phyloP scores from a whole-genome alignment of 2,329 filamentous ascomycete species.

The Nigrospora oryzae region DNA sequence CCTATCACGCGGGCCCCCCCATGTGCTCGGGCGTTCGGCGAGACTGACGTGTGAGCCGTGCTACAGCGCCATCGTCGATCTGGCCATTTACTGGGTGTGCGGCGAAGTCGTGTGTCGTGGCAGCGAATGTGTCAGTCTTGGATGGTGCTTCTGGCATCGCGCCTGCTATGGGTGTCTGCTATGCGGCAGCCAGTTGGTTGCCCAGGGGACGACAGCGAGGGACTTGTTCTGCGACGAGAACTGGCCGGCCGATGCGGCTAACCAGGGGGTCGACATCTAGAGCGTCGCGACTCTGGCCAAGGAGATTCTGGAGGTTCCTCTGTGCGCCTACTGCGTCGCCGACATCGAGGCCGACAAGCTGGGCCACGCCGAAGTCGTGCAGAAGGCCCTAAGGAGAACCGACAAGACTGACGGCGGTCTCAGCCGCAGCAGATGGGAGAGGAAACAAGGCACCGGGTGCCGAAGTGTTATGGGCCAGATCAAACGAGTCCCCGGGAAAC shows the following conservation, averaged over 20 bases:
- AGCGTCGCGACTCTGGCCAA: slow-evolving; percentile 10
- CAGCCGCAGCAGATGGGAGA: slow-evolving; percentile 33
- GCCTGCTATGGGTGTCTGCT: slow-evolving; percentile 48
- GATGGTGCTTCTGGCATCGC: slow-evolving; percentile 53
- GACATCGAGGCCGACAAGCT: slow-evolving; percentile 28
- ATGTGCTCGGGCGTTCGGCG: slow-evolving; percentile 33
- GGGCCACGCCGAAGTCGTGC: slow-evolving; percentile 21
- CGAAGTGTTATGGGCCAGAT: slow-evolving; percentile 5
- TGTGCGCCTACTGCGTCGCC: slow-evolving; percentile 38
- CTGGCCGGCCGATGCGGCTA: slow-evolving; percentile 2
- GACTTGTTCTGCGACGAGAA: slow-evolving; percentile 23
- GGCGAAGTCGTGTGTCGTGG: slow-evolving; percentile 44
- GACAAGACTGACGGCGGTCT: slow-evolving; percentile 37
- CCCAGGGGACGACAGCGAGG: slow-evolving; percentile 22
- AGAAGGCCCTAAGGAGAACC: slow-evolving; percentile 33
- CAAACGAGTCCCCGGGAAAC: slow-evolving; percentile 8
- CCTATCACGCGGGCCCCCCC: slow-evolving; percentile 24
- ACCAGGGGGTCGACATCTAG: background rate
- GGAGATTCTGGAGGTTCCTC: slow-evolving; percentile 38
- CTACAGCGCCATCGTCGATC: slow-evolving; percentile 36
- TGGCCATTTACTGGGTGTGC: slow-evolving; percentile 50
- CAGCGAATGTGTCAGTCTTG: slow-evolving; percentile 48
- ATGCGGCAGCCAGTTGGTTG: slow-evolving; percentile 32
- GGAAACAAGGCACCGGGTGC: slow-evolving; percentile 12
- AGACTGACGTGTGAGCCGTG: slow-evolving; percentile 42